Conservation (phyloP, 106 monocot species). For the Narthecium ossifragum region DNA sequence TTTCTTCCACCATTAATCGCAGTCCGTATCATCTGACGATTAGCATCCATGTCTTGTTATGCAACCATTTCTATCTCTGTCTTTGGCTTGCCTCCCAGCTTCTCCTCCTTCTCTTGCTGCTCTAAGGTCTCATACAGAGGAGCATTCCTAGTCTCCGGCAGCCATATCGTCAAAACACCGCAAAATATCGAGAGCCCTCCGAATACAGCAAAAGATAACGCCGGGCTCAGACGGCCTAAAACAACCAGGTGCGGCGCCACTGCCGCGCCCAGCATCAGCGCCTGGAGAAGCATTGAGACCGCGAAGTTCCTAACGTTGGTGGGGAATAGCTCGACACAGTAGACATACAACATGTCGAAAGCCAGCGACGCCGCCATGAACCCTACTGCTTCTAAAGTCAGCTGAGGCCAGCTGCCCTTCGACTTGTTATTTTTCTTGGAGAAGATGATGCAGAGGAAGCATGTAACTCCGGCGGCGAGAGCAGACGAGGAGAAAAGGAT, state of each 20-base stretch:
- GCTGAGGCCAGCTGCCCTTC: constrained; percentile 39
- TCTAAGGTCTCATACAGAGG: constrained; percentile 76
- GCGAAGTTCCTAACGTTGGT: constrained; percentile 81
- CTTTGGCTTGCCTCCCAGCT: too few species aligned
- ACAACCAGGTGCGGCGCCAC: constrained; percentile 65
- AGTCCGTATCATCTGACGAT: too few species aligned
- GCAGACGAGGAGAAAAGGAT: constrained; percentile 40
- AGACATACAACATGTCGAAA: constrained; percentile 48
- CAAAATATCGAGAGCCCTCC: constrained; percentile 46
- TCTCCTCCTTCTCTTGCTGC: constrained; percentile 69
- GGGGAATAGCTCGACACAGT: constrained; percentile 68
- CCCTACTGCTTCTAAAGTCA: constrained; percentile 48
- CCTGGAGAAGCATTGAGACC: constrained; percentile 59
- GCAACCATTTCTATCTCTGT: not conserved
- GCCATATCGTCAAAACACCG: constrained; percentile 34
- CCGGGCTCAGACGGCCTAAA: constrained; percentile 45
- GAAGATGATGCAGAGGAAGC: constrained; percentile 40
- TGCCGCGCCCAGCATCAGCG: constrained; percentile 78
- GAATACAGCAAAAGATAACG: constrained; percentile 45
- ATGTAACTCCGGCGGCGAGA: constrained; percentile 27
- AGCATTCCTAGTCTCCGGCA: constrained; percentile 68
- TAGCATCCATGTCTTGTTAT: too few species aligned
- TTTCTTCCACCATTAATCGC: too few species aligned
- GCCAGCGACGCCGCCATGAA: constrained; percentile 69
- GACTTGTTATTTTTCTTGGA: constrained; percentile 14